Evolutionary conservation across 2,329 filamentous ascomycete genomes (phyloP).

Genomic region (Pyrenophora tritici-repentis): DNA sequence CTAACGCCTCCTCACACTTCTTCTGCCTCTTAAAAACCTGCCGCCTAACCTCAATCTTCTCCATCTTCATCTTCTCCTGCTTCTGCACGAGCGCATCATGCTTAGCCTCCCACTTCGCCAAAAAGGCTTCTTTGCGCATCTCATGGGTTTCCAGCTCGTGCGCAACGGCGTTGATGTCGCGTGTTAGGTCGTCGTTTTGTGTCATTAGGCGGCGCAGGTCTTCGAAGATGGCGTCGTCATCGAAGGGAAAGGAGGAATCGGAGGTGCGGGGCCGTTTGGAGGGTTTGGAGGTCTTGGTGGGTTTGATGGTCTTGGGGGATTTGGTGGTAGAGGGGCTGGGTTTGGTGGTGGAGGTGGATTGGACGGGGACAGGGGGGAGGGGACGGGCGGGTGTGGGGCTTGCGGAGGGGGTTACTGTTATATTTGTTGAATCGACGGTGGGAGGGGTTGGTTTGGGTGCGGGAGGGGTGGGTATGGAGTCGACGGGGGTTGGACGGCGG

Average conservation of each 20-base stretch:
- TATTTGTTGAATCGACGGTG: not conserved
- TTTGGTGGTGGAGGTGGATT: not conserved
- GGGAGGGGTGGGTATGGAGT: not conserved
- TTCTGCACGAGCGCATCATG: not conserved
- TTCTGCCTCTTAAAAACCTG: constrained; percentile 14
- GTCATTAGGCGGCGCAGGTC: constrained; percentile 4
- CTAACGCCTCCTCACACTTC: not conserved
- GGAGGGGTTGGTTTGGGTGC: not conserved
- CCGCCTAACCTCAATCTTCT: constrained; percentile 8
- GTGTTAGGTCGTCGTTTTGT: constrained; percentile 13
- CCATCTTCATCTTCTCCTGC: not conserved
- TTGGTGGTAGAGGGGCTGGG: constrained; percentile 3
- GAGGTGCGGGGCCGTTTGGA: too few relatives aligned
- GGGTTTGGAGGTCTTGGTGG: too few relatives aligned
- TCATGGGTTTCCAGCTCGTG: constrained; percentile 12
- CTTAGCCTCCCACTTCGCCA: constrained; percentile 8
- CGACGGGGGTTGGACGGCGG: not conserved
- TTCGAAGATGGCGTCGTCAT: constrained; percentile 16
- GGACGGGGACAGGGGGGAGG: not conserved
- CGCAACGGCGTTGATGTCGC: constrained; percentile 10
- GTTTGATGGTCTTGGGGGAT: too few relatives aligned
- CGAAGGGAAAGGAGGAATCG: constrained; percentile 5
- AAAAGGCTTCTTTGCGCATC: not conserved
- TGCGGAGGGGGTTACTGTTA: not conserved
- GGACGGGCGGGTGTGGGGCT: not conserved